A percentile compares a stretch with the other conserved stretches of the same genome.
These are phyloP conservation scores for Irpex lacteus DNA, from an alignment of 1,284 basidiomycete species.

Conservation along the genomic window DNA sequence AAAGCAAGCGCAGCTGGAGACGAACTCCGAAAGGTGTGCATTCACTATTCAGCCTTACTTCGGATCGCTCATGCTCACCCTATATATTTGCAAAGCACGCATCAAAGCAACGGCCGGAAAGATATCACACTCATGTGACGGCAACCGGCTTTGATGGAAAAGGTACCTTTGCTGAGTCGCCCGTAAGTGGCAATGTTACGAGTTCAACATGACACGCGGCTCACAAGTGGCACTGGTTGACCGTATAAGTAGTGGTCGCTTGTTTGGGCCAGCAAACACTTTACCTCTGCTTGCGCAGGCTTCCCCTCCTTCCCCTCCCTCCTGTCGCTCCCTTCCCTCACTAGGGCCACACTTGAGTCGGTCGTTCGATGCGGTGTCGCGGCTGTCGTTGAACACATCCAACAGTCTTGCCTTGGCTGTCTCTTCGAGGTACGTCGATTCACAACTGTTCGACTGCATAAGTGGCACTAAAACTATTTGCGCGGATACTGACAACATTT, in stretches of 20 bases:
- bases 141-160: not conserved
- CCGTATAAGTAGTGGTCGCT: not conserved
- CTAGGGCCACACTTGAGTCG: not conserved
- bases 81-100: too few relatives aligned
- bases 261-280: not conserved
- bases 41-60: too few relatives aligned
- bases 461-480: too few relatives aligned
- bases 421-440: too few relatives aligned
- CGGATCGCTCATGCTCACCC: too few relatives aligned
- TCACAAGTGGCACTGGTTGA: not conserved
- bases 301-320: not conserved
- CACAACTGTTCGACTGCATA: too few relatives aligned
- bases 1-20: too few relatives aligned
- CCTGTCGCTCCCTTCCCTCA: too few relatives aligned
- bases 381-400: not conserved
- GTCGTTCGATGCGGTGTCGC: not conserved
- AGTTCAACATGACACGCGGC: not conserved
- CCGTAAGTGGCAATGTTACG: not conserved
- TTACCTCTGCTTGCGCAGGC: not conserved
- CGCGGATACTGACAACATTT: too few relatives aligned
- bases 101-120: conserved; percentile 35
- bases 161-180: not conserved
- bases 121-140: conserved; percentile 21
- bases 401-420: too few relatives aligned
- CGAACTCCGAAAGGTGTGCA: too few relatives aligned